Conservation (phyloP, 2,329 filamentous ascomycete species). For the Fusarium nanum region DNA sequence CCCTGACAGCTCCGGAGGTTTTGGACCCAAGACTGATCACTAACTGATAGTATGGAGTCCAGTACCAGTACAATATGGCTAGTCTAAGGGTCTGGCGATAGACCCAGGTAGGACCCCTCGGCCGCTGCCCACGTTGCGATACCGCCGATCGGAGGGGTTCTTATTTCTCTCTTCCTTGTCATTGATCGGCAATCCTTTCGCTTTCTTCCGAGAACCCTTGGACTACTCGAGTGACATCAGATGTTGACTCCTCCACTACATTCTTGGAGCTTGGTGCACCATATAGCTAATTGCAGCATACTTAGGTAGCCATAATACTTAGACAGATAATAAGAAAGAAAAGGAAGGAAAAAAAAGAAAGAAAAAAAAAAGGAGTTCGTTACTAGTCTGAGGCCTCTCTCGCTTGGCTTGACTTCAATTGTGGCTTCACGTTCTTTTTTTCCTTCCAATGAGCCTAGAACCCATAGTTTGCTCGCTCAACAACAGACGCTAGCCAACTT, state of each 20-base stretch:
- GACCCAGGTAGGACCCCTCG: conserved; percentile 1
- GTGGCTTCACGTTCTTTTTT: conserved; percentile 1
- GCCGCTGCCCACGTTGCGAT: conserved; percentile 17
- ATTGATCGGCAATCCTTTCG: conserved; percentile 23
- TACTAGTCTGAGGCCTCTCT: not conserved
- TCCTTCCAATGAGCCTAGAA: not conserved
- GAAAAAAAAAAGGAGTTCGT: conserved; percentile 3
- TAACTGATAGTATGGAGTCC: not conserved
- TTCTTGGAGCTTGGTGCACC: not conserved
- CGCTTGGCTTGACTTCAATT: not conserved
- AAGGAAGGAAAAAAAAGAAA: no score
- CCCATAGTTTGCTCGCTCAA: not conserved
- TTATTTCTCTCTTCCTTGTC: conserved; percentile 8
- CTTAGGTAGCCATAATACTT: not conserved
- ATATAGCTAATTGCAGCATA: not conserved
- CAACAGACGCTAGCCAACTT: conserved; percentile 2
- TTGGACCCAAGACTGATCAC: not conserved
- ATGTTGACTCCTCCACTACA: conserved; percentile 1
- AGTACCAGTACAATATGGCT: not conserved
- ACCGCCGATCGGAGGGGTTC: conserved; percentile 38
- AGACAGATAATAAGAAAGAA: not conserved
- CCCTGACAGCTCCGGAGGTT: conserved; percentile 15
- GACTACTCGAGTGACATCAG: conserved; percentile 9
- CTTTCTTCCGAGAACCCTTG: conserved; percentile 31
- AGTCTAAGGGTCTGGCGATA: not conserved